A percentile compares a stretch with the other conserved stretches of the same genome.
These are phyloP conservation scores for Ampelomyces quisqualis DNA, from an alignment of 2,329 filamentous ascomycete genomes.

Conservation along the genomic window DNA sequence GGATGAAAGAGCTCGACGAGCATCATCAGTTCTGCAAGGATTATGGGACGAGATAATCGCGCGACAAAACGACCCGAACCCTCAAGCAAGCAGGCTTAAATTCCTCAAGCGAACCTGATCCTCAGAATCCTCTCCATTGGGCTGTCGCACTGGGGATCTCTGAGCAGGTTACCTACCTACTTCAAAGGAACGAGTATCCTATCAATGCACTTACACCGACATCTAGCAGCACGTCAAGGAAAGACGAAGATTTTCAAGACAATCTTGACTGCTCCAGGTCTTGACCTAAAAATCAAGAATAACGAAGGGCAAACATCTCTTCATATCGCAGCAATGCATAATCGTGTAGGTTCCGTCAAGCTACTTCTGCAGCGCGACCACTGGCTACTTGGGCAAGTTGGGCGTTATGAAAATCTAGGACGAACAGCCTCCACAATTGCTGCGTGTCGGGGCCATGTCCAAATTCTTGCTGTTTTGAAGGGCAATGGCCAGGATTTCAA, in stretches of 20 bases:
- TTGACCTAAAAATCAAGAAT: conserved; percentile 18
- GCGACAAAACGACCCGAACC: conserved; percentile 4
- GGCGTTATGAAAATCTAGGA: conserved; percentile 10
- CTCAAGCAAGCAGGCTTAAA: not conserved
- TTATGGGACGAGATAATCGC: conserved; percentile 10
- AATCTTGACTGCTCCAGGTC: conserved; percentile 11
- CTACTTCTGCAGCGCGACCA: conserved; percentile 10
- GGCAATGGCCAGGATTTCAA: conserved; percentile 16
- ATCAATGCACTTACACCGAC: conserved; percentile 22
- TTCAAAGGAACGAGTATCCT: conserved; percentile 19
- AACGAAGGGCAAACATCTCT: conserved; percentile 16
- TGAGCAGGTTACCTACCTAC: conserved; percentile 11
- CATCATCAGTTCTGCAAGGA: conserved; percentile 6
- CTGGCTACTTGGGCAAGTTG: conserved; percentile 5
- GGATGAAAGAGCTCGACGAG: conserved; percentile 13
- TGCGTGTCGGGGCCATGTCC: conserved; percentile 12
- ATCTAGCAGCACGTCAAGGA: conserved; percentile 18
- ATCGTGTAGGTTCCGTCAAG: conserved; percentile 10
- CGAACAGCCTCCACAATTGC: conserved; percentile 17
- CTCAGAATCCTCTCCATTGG: conserved; percentile 21
- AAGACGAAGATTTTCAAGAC: conserved; percentile 16
- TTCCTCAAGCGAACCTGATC: conserved; percentile 14
- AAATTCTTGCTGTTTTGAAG: conserved; percentile 14
- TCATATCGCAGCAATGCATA: conserved; percentile 15
- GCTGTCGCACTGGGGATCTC: conserved; percentile 15